Conservation (phyloP, 371 early-diverging fungal genomes). For the Phascolomyces articulosus region DNA sequence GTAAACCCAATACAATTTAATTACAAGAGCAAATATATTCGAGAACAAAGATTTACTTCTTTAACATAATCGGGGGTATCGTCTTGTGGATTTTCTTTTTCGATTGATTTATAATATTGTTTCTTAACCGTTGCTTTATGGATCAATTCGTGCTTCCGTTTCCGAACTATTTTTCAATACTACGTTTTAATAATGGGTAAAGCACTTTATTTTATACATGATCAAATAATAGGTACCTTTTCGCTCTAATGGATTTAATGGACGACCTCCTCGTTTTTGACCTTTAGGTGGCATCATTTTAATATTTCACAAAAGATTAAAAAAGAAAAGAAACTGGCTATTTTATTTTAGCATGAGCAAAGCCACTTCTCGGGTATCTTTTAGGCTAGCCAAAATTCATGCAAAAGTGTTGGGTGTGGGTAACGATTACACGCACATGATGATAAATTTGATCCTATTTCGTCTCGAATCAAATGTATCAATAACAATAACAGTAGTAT, state of each 20-base stretch:
- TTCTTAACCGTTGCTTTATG: constrained; percentile 67
- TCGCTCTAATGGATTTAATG: constrained; percentile 11
- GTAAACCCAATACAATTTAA: too few species aligned
- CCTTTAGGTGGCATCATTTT: constrained; percentile 14
- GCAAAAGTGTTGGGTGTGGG: too few species aligned
- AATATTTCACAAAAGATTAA: neutral
- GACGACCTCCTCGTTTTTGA: neutral
- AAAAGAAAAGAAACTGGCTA: too few species aligned
- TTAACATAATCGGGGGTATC: constrained; percentile 55
- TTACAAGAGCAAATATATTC: neutral
- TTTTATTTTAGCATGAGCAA: too few species aligned
- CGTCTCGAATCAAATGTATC: too few species aligned
- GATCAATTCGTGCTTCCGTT: constrained; percentile 59
- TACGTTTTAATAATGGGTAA: neutral
- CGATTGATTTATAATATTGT: constrained; percentile 54
- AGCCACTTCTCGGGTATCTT: too few species aligned
- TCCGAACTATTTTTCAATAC: constrained; percentile 39
- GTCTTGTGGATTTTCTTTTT: constrained; percentile 31
- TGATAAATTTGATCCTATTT: too few species aligned
- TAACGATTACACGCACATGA: too few species aligned
- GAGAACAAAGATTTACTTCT: constrained; percentile 26
- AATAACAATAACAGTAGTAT: too few species aligned
- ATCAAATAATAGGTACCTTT: constrained; percentile 6
- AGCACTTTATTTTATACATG: too few species aligned
- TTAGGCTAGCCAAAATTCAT: too few species aligned